A percentile compares a stretch with the other conserved stretches of the same genome.
phyloP scores from a whole-genome alignment of 2,329 filamentous ascomycete species.

The Paecilomyces sp. region DNA sequence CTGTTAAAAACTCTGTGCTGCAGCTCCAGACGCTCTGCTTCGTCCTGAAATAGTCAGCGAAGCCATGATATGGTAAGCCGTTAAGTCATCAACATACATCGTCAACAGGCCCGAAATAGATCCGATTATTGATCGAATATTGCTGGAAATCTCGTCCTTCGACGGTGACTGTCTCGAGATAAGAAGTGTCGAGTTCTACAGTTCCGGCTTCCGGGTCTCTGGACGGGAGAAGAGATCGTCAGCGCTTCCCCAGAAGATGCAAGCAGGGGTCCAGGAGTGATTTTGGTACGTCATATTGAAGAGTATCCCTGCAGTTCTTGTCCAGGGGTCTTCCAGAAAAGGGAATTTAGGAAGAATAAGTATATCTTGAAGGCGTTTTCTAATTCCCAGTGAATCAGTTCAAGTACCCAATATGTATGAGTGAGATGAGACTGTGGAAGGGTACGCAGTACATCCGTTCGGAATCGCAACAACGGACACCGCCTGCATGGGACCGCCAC shows the following conservation, averaged over 20 bases:
- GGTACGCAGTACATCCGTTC: not conserved
- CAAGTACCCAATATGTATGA: not conserved
- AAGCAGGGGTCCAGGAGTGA: conserved; percentile 5
- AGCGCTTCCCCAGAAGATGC: conserved; percentile 12
- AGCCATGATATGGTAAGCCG: conserved; percentile 1
- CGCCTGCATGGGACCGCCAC: not conserved
- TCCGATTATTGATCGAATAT: conserved; percentile 56
- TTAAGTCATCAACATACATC: conserved; percentile 47
- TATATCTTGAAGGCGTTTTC: not conserved
- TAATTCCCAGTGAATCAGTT: not conserved
- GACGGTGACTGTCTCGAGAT: conserved; percentile 52
- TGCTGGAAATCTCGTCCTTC: conserved; percentile 61
- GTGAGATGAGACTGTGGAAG: not conserved
- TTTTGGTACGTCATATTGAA: conserved; percentile 21
- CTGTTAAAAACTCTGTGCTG: conserved; percentile 57
- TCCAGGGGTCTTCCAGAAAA: not conserved
- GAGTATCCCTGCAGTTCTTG: not conserved
- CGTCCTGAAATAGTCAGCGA: conserved; percentile 46
- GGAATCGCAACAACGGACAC: not conserved
- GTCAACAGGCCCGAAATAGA: conserved; percentile 64
- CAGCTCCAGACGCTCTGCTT: conserved; percentile 57
- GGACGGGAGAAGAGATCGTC: conserved; percentile 12
- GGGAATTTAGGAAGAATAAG: not conserved
- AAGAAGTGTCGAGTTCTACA: conserved; percentile 48
- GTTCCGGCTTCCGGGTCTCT: conserved; percentile 42